A percentile compares a stretch with the other conserved stretches of the same genome.
Conservation (phyloP, 2,329 filamentous ascomycete species). For the Fusarium sp. region DNA sequence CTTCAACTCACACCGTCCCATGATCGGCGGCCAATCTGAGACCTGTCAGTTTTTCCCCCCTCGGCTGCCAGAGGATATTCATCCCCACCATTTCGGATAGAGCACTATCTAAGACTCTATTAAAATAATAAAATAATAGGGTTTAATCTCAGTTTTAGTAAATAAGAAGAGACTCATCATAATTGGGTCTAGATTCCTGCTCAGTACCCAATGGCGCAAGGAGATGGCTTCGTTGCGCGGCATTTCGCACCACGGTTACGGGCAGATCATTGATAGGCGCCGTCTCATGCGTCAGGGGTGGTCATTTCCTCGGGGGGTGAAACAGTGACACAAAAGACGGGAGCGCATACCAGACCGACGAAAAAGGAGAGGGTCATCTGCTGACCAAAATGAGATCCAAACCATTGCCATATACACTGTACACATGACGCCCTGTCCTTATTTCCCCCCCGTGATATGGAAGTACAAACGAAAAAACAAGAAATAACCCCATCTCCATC, state of each 20-base stretch:
- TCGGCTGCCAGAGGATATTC: neutral
- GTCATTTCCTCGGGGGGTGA: neutral
- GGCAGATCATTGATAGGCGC: neutral
- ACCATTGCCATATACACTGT: neutral
- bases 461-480: neutral
- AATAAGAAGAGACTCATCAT: too few species aligned
- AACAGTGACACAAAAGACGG: slow-evolving; percentile 8
- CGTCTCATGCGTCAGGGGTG: neutral
- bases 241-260: neutral
- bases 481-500: neutral
- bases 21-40: slow-evolving; percentile 1
- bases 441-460: neutral
- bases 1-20: neutral
- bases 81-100: too few species aligned
- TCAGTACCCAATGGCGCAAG: too few species aligned
- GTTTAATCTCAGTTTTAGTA: too few species aligned
- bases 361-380: neutral
- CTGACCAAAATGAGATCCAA: neutral
- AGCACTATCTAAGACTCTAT: too few species aligned
- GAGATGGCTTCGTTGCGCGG: neutral
- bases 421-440: neutral
- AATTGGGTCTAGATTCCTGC: too few species aligned
- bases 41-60: slow-evolving; percentile 7
- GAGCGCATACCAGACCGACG: neutral
- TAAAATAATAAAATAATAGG: too few species aligned